Conservation (phyloP, 495 filamentous ascomycete species). For the Aspergillus hancockii region DNA sequence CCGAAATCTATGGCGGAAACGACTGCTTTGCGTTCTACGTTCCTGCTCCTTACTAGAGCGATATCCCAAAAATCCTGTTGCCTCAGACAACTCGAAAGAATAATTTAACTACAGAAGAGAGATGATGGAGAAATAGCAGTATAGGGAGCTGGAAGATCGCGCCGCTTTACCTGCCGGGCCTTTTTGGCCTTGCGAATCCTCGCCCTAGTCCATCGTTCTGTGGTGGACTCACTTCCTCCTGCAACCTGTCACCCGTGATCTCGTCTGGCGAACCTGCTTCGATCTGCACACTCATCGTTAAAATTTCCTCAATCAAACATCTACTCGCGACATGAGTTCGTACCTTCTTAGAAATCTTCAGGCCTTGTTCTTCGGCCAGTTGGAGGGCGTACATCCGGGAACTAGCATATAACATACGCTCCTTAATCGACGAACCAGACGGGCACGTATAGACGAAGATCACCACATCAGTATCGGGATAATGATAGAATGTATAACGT, state of each 20-base stretch:
- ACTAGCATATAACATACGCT: constrained; percentile 92
- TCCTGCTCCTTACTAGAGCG: constrained; percentile 7
- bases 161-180: constrained; percentile 63
- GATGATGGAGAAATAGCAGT: constrained; percentile 1
- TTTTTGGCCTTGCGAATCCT: constrained; percentile 85
- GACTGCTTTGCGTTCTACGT: constrained; percentile 9
- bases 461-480: constrained; percentile 62
- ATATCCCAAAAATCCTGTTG: neutral
- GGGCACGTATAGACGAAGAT: constrained; percentile 97
- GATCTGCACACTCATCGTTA: constrained; percentile 41
- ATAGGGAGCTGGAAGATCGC: neutral
- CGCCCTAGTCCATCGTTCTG: constrained; percentile 60
- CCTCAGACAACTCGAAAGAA: constrained; percentile 12
- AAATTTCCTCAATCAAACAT: constrained; percentile 11
- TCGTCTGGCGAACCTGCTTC: constrained; percentile 75
- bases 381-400: constrained; percentile 71
- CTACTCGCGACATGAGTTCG: constrained; percentile 9
- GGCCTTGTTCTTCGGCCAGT: constrained; percentile 67
- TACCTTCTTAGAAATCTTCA: constrained; percentile 76
- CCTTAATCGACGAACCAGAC: constrained; percentile 75
- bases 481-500: constrained; percentile 88
- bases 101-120: constrained; percentile 17
- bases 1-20: neutral
- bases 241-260: constrained; percentile 68
- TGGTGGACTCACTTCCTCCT: constrained; percentile 75